Conservation (phyloP, 139 green algal species). For the Coelastrella sp. region DNA sequence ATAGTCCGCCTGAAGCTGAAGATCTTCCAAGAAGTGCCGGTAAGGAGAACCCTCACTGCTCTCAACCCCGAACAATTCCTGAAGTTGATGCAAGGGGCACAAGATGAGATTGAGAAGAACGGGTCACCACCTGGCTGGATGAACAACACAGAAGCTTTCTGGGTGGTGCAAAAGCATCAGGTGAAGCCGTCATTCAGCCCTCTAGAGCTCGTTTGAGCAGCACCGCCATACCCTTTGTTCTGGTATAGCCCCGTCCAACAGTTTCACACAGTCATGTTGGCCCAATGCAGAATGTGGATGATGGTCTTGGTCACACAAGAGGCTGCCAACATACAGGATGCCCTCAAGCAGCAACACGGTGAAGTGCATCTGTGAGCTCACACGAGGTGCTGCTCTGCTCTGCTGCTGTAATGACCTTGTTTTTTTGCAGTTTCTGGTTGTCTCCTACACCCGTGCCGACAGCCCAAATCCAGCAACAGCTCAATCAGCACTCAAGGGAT, state of each 20-base stretch:
- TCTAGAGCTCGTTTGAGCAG: neutral
- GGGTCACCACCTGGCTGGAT: conserved; percentile 51
- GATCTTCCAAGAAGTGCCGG: conserved; percentile 55
- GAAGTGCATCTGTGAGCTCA: neutral
- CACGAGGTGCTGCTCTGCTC: neutral
- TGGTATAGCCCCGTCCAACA: neutral
- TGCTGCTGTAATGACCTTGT: conserved; percentile 1
- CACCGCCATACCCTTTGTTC: neutral
- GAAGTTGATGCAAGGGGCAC: conserved; percentile 42
- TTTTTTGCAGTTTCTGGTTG: conserved; percentile 62
- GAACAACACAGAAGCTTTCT: conserved; percentile 68
- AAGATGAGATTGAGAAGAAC: conserved; percentile 16
- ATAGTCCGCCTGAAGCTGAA: conserved; percentile 63
- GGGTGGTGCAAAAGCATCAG: conserved; percentile 58
- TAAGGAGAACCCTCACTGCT: conserved; percentile 47
- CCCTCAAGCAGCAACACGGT: no score
- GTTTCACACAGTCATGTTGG: no score
- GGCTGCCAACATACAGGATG: no score
- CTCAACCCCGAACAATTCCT: conserved; percentile 54
- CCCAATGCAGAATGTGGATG: no score
- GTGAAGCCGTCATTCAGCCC: neutral
- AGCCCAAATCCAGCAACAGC: neutral
- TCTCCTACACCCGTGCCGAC: conserved; percentile 60
- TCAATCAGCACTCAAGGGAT: conserved; percentile 17
- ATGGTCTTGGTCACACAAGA: no score